These are phyloP conservation scores for Biscogniauxia mediterranea DNA, from an alignment of 2,329 filamentous ascomycete genomes.

Conservation along the genomic window DNA sequence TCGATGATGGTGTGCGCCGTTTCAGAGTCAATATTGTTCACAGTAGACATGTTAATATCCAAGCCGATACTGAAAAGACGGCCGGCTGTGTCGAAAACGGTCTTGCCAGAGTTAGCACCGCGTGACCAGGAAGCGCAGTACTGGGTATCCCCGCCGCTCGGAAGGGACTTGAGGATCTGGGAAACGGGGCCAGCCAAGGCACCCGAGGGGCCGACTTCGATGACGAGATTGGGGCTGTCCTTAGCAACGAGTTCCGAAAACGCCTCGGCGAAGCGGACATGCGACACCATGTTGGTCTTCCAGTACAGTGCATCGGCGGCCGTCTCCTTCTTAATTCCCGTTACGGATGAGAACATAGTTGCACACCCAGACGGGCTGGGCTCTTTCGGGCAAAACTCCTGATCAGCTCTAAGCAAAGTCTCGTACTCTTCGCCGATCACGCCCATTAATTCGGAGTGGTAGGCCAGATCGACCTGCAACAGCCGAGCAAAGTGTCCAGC, in stretches of 20 bases:
- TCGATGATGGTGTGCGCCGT: slow-evolving; percentile 16
- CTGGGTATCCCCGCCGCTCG: background rate
- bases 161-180: slow-evolving; percentile 20
- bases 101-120: slow-evolving; percentile 8
- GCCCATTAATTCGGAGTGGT: slow-evolving; percentile 19
- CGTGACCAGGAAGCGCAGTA: slow-evolving; percentile 16
- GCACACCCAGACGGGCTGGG: no score
- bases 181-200: slow-evolving; percentile 23
- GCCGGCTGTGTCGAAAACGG: slow-evolving; percentile 23
- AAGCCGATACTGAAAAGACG: no score
- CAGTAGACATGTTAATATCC: no score
- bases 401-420: slow-evolving; percentile 2
- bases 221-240: slow-evolving; percentile 14
- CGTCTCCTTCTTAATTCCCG: background rate
- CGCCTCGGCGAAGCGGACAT: slow-evolving; percentile 25
- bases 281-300: slow-evolving; percentile 30
- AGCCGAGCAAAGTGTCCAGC: slow-evolving; percentile 23
- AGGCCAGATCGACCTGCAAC: slow-evolving; percentile 24
- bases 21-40: no score
- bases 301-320: slow-evolving; percentile 22
- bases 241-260: background rate
- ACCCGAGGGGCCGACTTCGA: slow-evolving; percentile 25
- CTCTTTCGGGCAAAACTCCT: background rate
- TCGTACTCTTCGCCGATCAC: slow-evolving; percentile 12
- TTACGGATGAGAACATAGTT: slow-evolving; percentile 17